These are phyloP conservation scores for Beauveria pseudobassiana DNA, from an alignment of 2,329 filamentous ascomycete species.

Conservation along the genomic window DNA sequence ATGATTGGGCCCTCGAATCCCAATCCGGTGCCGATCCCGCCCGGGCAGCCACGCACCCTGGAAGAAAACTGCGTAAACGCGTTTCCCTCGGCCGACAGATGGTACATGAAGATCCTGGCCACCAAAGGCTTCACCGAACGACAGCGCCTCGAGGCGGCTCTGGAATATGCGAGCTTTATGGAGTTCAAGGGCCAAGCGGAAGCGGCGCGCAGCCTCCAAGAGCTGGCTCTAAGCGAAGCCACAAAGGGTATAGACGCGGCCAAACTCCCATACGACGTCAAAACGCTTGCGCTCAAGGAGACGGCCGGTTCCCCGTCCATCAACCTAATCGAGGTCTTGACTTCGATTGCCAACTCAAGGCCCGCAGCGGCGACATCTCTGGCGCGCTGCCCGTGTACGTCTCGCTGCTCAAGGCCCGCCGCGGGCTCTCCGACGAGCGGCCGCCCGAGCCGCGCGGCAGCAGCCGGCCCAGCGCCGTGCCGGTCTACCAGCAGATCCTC, in stretches of 20 bases:
- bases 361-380: slow-evolving; percentile 57
- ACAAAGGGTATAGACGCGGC: slow-evolving; percentile 42
- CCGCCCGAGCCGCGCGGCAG: slow-evolving; percentile 14
- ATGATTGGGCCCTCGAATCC: slow-evolving; percentile 81
- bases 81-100: slow-evolving; percentile 63
- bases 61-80: slow-evolving; percentile 70
- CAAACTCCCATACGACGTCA: slow-evolving; percentile 43
- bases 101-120: slow-evolving; percentile 75
- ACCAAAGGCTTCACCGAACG: slow-evolving; percentile 71
- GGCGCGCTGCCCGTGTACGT: slow-evolving; percentile 76
- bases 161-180: slow-evolving; percentile 79
- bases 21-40: slow-evolving; percentile 63
- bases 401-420: slow-evolving; percentile 73
- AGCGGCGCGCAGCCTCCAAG: slow-evolving; percentile 64
- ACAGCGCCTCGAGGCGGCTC: slow-evolving; percentile 72
- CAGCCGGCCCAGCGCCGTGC: slow-evolving; percentile 10
- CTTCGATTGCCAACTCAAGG: slow-evolving; percentile 69
- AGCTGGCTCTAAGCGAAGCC: slow-evolving; percentile 70
- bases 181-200: slow-evolving; percentile 64
- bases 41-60: slow-evolving; percentile 57
- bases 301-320: slow-evolving; percentile 51
- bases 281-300: slow-evolving; percentile 58
- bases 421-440: slow-evolving; percentile 42
- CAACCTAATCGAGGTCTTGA: slow-evolving; percentile 70
- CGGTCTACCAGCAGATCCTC: slow-evolving; percentile 17